Conservation (phyloP, 2,329 filamentous ascomycete genomes). For the Cylindrodendrum hubeiense region DNA sequence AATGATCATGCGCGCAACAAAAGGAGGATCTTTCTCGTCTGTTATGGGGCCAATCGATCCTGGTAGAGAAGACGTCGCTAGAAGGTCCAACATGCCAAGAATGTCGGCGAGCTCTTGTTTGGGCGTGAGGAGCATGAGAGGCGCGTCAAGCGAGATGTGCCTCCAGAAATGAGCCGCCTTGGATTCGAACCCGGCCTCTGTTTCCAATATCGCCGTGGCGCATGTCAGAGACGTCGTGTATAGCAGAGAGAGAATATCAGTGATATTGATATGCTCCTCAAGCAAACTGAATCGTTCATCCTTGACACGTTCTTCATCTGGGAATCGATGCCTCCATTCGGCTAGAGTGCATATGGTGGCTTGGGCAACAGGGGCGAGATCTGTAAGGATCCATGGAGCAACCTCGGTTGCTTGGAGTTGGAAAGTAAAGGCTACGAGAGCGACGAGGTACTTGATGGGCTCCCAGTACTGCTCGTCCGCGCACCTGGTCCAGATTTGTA, state of each 20-base stretch:
- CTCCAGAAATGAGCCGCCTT: constrained; percentile 71
- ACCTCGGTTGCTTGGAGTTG: constrained; percentile 70
- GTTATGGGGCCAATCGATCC: constrained; percentile 76
- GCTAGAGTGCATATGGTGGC: constrained; percentile 72
- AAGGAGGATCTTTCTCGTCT: constrained; percentile 55
- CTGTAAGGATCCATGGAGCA: constrained; percentile 69
- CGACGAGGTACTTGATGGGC: constrained; percentile 74
- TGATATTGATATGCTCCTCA: constrained; percentile 71
- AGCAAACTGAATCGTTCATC: constrained; percentile 54
- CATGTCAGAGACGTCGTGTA: constrained; percentile 73
- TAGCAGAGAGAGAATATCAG: constrained; percentile 74
- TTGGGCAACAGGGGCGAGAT: constrained; percentile 67
- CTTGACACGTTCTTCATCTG: constrained; percentile 61
- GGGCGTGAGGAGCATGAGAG: constrained; percentile 75
- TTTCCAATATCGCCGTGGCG: constrained; percentile 52
- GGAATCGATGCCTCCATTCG: constrained; percentile 65
- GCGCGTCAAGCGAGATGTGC: constrained; percentile 73
- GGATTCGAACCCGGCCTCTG: constrained; percentile 46
- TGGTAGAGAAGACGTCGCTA: constrained; percentile 74
- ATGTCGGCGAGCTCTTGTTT: constrained; percentile 75
- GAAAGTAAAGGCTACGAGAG: constrained; percentile 73
- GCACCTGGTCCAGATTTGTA: constrained; percentile 77
- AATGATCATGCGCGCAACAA: constrained; percentile 63
- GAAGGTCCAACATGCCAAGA: constrained; percentile 71
- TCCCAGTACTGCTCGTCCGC: constrained; percentile 71